A percentile compares a stretch with the other conserved stretches of the same genome.
phyloP scores from a whole-genome alignment of 2,329 filamentous ascomycete species.

The Hypoxylon rubiginosum region DNA sequence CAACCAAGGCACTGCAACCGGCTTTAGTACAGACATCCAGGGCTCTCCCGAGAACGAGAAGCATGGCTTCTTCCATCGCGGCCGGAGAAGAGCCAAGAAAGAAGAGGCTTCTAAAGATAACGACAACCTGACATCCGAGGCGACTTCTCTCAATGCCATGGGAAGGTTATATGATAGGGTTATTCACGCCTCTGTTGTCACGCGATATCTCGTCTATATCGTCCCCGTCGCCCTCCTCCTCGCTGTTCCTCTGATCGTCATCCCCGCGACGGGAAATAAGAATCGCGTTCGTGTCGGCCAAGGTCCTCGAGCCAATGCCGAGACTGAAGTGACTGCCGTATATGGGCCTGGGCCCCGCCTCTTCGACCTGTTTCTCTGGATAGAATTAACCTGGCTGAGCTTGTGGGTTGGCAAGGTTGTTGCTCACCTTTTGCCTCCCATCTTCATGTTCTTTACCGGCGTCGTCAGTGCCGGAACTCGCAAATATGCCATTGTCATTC shows the following conservation, averaged over 20 bases:
- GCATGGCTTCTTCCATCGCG: slow-evolving; percentile 59
- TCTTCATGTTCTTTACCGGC: slow-evolving; percentile 78
- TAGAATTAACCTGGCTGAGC: slow-evolving; percentile 76
- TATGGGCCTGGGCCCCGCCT: slow-evolving; percentile 61
- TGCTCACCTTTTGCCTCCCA: slow-evolving; percentile 69
- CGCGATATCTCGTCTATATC: slow-evolving; percentile 77
- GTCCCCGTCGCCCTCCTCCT: slow-evolving; percentile 73
- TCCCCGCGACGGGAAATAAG: slow-evolving; percentile 60
- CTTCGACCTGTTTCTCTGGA: slow-evolving; percentile 75
- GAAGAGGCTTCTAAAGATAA: slow-evolving; percentile 57
- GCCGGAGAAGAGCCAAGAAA: slow-evolving; percentile 64
- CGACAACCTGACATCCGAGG: slow-evolving; percentile 63
- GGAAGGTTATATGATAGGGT: slow-evolving; percentile 75
- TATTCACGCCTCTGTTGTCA: slow-evolving; percentile 72
- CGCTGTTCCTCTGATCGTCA: slow-evolving; percentile 71
- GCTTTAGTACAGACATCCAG: slow-evolving; percentile 53
- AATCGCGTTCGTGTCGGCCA: slow-evolving; percentile 56
- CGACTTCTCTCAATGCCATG: slow-evolving; percentile 72
- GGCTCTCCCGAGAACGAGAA: slow-evolving; percentile 60
- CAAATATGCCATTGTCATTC: slow-evolving; percentile 77
- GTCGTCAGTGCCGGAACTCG: slow-evolving; percentile 77
- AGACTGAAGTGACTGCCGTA: slow-evolving; percentile 34
- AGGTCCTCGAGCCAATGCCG: slow-evolving; percentile 41
- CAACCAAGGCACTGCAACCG: slow-evolving; percentile 54
- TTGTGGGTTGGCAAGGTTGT: slow-evolving; percentile 77